Conservation (phyloP, 306 rosid genomes). For the Begonia masoniana region DNA sequence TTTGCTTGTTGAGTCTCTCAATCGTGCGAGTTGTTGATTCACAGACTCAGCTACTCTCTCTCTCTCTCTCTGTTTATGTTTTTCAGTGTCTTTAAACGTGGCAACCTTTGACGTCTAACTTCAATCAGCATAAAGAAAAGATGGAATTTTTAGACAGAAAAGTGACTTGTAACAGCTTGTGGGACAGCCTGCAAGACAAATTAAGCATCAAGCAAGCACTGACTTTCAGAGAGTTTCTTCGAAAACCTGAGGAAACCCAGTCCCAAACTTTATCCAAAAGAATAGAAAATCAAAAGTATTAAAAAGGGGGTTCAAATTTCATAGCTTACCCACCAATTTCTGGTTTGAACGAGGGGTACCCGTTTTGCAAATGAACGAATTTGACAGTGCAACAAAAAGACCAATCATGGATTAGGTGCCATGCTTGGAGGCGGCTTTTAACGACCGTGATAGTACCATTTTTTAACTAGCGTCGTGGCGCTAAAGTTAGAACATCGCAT, state of each 20-base stretch:
- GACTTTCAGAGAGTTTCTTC: conserved; percentile 23
- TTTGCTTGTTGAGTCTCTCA: too few relatives aligned
- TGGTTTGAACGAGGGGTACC: conserved; percentile 20
- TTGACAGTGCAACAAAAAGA: conserved; percentile 39
- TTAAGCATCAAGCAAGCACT: background rate
- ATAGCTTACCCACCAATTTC: conserved; percentile 25
- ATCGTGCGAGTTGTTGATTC: too few relatives aligned
- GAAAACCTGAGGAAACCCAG: conserved; percentile 28
- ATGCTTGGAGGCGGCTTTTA: too few relatives aligned
- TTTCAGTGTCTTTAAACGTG: too few relatives aligned
- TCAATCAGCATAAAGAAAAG: too few relatives aligned
- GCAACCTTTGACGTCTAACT: too few relatives aligned
- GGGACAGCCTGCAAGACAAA: conserved; percentile 60
- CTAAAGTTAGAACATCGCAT: too few relatives aligned
- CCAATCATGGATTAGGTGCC: conserved; percentile 52
- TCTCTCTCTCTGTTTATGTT: too few relatives aligned
- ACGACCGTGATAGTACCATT: too few relatives aligned
- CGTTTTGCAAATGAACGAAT: conserved; percentile 29
- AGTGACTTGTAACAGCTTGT: conserved; percentile 31
- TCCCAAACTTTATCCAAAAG: conserved; percentile 6
- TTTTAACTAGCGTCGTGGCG: too few relatives aligned
- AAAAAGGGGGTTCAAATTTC: background rate
- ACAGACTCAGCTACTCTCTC: too few relatives aligned
- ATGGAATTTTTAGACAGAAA: too few relatives aligned
- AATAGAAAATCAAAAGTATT: background rate